phyloP scores from a whole-genome alignment of 805 yeast genomes.

The Pichia nanzhaoensis region DNA sequence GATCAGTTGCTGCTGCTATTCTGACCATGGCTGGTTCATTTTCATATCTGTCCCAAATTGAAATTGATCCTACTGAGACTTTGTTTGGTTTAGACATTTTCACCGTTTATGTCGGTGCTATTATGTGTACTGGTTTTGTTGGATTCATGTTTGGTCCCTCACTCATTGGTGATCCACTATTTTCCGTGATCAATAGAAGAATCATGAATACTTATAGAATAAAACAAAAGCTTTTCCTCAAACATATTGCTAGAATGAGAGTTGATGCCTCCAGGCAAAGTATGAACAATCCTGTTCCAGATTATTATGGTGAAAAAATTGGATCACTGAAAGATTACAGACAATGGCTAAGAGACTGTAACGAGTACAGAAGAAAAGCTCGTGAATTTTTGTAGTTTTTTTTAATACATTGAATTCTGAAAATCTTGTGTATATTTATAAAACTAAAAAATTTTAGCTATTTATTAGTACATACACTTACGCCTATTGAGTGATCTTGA shows the following conservation, averaged over 20 bases:
- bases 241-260: constrained; percentile 67
- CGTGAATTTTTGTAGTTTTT: constrained; percentile 54
- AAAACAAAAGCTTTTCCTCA: constrained; percentile 70
- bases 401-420: no score
- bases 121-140: constrained; percentile 61
- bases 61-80: constrained; percentile 84
- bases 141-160: constrained; percentile 84
- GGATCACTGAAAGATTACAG: constrained; percentile 80
- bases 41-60: constrained; percentile 69
- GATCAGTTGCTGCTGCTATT: constrained; percentile 64
- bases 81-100: constrained; percentile 88
- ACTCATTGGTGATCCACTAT: constrained; percentile 60
- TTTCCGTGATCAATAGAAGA: constrained; percentile 47
- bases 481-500: no score
- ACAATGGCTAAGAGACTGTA: constrained; percentile 94
- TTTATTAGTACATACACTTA: background rate
- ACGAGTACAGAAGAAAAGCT: constrained; percentile 79
- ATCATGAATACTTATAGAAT: constrained; percentile 40
- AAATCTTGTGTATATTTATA: constrained; percentile 1
- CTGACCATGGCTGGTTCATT: constrained; percentile 64
- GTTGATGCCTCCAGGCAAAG: constrained; percentile 91
- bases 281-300: constrained; percentile 94
- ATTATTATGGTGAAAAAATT: constrained; percentile 94
- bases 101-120: constrained; percentile 68
- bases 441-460: no score